Evolutionary conservation across 495 filamentous ascomycete species (phyloP).

Genomic region (Cryomyces antarcticus): DNA sequence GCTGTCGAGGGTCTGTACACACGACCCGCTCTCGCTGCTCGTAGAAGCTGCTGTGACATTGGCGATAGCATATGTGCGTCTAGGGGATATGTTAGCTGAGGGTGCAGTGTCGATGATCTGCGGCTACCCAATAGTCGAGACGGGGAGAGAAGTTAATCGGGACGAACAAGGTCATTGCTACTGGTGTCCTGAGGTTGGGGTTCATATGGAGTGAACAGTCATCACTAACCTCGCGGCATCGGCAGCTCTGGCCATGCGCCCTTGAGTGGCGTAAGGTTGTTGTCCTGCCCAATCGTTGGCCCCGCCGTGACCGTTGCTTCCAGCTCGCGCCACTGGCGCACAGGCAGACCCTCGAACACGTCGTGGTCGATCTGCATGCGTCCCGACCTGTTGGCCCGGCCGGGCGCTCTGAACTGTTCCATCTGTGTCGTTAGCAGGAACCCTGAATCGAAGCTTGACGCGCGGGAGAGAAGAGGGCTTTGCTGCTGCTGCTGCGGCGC

Average conservation of each 20-base stretch:
- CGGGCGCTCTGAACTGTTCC: slow-evolving; percentile 35
- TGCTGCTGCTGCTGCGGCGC: no score
- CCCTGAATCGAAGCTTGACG: no score
- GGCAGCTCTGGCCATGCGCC: slow-evolving; percentile 40
- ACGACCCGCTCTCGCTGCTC: slow-evolving; percentile 55
- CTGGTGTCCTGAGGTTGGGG: no score
- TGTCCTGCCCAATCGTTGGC: slow-evolving; percentile 34
- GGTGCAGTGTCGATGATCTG: no score
- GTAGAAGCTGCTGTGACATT: slow-evolving; percentile 58
- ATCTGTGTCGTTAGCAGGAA: no score
- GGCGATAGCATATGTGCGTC: slow-evolving; percentile 64
- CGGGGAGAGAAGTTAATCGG: no score
- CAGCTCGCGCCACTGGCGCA: slow-evolving; percentile 63
- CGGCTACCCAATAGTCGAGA: no score
- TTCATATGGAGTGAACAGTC: no score
- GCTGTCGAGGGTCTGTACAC: slow-evolving; percentile 38
- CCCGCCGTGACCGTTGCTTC: slow-evolving; percentile 18
- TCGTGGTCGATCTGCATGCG: slow-evolving; percentile 61
- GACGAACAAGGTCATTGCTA: no score
- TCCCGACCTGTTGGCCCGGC: slow-evolving; percentile 44
- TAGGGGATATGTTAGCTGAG: neutral
- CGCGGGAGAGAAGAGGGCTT: no score
- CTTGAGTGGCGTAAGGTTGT: slow-evolving; percentile 23
- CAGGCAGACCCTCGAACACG: slow-evolving; percentile 82
- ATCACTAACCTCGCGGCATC: slow-evolving; percentile 40